phyloP scores from a whole-genome alignment of 2,329 filamentous ascomycete species.

The Orbilia blumenaviensis region DNA sequence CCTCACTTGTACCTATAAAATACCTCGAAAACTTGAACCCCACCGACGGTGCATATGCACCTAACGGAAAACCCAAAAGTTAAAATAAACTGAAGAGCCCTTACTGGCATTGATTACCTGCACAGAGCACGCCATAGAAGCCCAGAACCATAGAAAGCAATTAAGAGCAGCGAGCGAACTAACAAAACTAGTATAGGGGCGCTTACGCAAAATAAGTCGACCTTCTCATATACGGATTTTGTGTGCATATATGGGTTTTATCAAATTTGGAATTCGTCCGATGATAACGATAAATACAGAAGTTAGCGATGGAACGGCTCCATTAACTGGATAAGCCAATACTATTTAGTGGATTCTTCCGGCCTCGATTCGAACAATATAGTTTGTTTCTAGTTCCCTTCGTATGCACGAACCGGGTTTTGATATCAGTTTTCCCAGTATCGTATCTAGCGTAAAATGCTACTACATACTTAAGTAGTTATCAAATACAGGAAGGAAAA shows the following conservation, averaged over 20 bases:
- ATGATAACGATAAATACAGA: constrained; percentile 39
- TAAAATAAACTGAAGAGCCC: neutral
- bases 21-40: constrained; percentile 2
- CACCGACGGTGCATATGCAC: neutral
- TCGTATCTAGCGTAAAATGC: neutral
- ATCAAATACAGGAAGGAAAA: constrained; percentile 8
- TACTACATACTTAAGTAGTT: neutral
- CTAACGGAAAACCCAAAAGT: neutral
- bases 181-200: constrained; percentile 15
- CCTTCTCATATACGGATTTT: neutral
- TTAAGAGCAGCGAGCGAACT: neutral
- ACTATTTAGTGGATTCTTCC: neutral
- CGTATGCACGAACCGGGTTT: constrained; percentile 11
- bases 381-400: neutral
- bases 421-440: neutral
- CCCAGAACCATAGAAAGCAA: neutral
- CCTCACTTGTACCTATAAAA: neutral
- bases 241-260: no score
- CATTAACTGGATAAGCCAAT: neutral
- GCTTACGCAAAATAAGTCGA: neutral
- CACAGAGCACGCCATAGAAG: constrained; percentile 2
- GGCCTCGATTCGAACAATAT: neutral
- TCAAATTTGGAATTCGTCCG: constrained; percentile 22
- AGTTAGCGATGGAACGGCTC: no score
- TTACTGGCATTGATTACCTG: neutral